Evolutionary conservation across 2,329 filamentous ascomycete genomes (phyloP).

Genomic region (Cercospora zeina): DNA sequence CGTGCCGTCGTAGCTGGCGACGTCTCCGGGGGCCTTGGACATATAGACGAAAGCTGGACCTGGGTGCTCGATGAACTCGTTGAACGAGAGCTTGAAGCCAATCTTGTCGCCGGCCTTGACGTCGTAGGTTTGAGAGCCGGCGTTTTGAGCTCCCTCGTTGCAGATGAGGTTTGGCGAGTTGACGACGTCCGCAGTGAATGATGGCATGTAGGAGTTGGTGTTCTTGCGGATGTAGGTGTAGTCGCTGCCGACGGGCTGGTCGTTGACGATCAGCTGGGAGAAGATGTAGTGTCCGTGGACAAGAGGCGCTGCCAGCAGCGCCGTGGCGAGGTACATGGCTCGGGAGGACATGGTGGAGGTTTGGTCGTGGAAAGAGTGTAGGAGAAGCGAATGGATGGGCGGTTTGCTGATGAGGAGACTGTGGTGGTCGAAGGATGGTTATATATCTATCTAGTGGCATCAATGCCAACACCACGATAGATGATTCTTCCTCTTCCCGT

Average conservation of each 20-base stretch:
- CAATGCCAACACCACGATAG: background rate
- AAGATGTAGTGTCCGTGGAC: conserved; percentile 28
- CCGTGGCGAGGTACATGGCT: background rate
- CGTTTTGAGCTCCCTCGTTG: conserved; percentile 23
- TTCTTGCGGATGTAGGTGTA: conserved; percentile 30
- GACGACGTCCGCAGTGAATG: conserved; percentile 23
- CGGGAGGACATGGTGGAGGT: background rate
- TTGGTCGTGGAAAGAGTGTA: background rate
- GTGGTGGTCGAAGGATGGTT: background rate
- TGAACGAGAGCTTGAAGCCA: conserved; percentile 24
- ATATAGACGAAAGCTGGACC: conserved; percentile 28
- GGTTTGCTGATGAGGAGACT: background rate
- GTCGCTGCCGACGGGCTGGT: conserved; percentile 20
- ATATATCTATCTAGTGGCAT: background rate
- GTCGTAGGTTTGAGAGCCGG: conserved; percentile 20
- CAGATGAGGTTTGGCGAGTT: conserved; percentile 10
- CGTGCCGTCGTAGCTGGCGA: conserved; percentile 24
- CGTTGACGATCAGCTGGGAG: conserved; percentile 28
- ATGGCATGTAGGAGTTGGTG: conserved; percentile 26
- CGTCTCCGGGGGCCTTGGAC: conserved; percentile 26
- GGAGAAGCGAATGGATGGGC: background rate
- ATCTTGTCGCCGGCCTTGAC: conserved; percentile 28
- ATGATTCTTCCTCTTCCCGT: background rate
- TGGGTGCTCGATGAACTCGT: conserved; percentile 29
- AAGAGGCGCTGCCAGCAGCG: conserved; percentile 3